Evolutionary conservation across 495 filamentous ascomycete species (phyloP).

Genomic region (Trichocladium antarcticum): DNA sequence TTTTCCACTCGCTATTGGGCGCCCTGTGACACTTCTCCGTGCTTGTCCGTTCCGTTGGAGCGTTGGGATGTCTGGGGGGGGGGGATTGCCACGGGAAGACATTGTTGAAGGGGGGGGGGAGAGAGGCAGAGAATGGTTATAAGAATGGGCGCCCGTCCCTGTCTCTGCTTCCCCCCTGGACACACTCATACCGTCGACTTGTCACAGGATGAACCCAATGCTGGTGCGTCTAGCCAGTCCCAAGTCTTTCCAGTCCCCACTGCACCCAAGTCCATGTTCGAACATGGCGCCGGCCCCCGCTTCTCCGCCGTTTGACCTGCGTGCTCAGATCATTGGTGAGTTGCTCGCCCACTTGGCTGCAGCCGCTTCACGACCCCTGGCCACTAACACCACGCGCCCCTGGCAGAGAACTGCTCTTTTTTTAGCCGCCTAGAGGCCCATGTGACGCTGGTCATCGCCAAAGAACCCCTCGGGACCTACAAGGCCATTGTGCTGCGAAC

Average conservation of each 20-base stretch:
- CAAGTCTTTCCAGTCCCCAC: not conserved
- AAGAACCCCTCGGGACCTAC: slow-evolving; percentile 24
- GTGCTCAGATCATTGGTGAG: slow-evolving; percentile 18
- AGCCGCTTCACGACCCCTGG: not conserved
- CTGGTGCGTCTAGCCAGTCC: slow-evolving; percentile 6
- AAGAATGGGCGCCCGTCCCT: not conserved
- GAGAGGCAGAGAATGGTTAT: not conserved
- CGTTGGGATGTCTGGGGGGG: not conserved
- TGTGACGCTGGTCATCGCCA: slow-evolving; percentile 26
- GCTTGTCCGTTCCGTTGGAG: not conserved
- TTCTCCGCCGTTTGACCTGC: slow-evolving; percentile 6
- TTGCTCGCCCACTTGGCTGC: not conserved
- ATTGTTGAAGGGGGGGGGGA: too few relatives aligned
- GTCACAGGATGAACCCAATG: slow-evolving; percentile 4
- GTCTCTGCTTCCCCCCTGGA: not conserved
- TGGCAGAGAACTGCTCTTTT: slow-evolving; percentile 34
- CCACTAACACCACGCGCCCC: not conserved
- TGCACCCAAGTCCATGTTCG: not conserved
- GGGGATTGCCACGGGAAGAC: not conserved
- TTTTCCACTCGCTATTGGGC: not conserved
- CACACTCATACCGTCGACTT: not conserved
- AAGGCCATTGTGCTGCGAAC: slow-evolving; percentile 26
- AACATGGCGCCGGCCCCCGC: slow-evolving; percentile 14
- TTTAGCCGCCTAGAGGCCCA: slow-evolving; percentile 18
- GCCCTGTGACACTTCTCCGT: not conserved